phyloP scores from a whole-genome alignment of 2,329 filamentous ascomycete genomes.

The Trichophyton rubrum region DNA sequence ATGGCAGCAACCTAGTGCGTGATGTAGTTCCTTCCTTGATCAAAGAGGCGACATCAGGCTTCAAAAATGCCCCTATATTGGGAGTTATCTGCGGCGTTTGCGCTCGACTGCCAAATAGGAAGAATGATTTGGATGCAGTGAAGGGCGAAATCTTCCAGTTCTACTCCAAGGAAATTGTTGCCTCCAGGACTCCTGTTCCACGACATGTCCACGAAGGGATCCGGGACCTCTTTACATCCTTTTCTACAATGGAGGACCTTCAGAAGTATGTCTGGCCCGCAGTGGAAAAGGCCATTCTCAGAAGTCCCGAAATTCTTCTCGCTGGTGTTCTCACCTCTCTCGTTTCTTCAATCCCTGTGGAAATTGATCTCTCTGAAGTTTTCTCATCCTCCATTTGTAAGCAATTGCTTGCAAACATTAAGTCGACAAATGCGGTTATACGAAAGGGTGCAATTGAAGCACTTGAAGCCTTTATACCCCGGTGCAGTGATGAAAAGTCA shows the following conservation, averaged over 20 bases:
- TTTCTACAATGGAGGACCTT: constrained; percentile 61
- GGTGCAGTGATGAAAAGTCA: constrained; percentile 45
- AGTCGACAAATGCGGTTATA: constrained; percentile 72
- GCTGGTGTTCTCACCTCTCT: constrained; percentile 65
- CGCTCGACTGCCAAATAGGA: constrained; percentile 54
- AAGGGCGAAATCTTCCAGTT: constrained; percentile 69
- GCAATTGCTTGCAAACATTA: constrained; percentile 76
- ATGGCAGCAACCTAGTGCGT: constrained; percentile 49
- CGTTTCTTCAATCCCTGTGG: constrained; percentile 53
- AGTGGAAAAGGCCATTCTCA: constrained; percentile 75
- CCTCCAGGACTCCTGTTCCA: constrained; percentile 60
- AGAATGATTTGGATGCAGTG: constrained; percentile 48
- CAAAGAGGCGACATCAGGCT: constrained; percentile 50
- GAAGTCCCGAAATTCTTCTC: constrained; percentile 80
- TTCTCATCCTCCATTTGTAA: constrained; percentile 65
- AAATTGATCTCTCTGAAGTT: constrained; percentile 64
- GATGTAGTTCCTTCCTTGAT: constrained; percentile 56
- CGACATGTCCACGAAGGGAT: constrained; percentile 60
- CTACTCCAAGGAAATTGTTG: constrained; percentile 73
- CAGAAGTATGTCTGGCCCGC: constrained; percentile 63
- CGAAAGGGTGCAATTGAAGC: constrained; percentile 62
- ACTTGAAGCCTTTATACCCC: constrained; percentile 56
- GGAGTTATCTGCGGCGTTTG: constrained; percentile 82
- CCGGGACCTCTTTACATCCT: constrained; percentile 68
- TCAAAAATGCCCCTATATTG: constrained; percentile 63